A percentile compares a stretch with the other conserved stretches of the same genome.
Evolutionary conservation across 1,284 basidiomycete genomes (phyloP).

Genomic region (Xerocomus nothofagi): DNA sequence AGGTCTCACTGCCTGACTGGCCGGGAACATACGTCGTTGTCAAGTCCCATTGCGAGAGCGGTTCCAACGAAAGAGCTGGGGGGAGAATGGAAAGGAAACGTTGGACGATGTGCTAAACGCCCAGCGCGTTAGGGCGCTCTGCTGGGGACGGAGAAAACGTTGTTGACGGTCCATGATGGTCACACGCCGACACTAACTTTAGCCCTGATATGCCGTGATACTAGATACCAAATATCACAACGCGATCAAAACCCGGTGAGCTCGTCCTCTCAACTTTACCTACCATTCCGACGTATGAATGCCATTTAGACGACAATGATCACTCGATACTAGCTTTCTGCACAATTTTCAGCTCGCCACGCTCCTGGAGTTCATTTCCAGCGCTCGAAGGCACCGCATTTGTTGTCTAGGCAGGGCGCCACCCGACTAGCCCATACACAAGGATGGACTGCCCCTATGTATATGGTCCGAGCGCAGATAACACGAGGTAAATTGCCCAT

Average conservation of each 20-base stretch:
- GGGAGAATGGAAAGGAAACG: not conserved
- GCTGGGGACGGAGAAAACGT: not conserved
- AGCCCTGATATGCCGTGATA: not conserved
- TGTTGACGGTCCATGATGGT: constrained; percentile 12
- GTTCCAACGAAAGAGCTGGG: not conserved
- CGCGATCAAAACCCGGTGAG: too few species aligned
- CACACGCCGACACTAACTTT: not conserved
- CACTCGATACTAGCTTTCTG: not conserved
- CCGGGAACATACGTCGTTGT: constrained; percentile 4
- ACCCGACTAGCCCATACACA: not conserved
- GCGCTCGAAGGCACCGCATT: not conserved
- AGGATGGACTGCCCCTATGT: not conserved
- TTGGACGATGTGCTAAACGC: not conserved
- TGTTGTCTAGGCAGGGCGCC: not conserved
- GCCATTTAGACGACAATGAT: not conserved
- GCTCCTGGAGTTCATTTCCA: too few species aligned
- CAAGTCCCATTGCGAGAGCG: constrained; percentile 3
- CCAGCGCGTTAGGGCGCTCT: not conserved
- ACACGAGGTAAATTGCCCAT: not conserved
- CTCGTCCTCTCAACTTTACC: not conserved
- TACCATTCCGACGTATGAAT: not conserved
- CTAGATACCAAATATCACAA: not conserved
- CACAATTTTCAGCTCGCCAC: not conserved
- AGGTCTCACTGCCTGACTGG: not conserved
- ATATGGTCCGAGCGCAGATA: not conserved